A percentile compares a stretch with the other conserved stretches of the same genome.
These are phyloP conservation scores for Kernera saxatilis DNA, from an alignment of 345 rosid species.

Conservation along the genomic window DNA sequence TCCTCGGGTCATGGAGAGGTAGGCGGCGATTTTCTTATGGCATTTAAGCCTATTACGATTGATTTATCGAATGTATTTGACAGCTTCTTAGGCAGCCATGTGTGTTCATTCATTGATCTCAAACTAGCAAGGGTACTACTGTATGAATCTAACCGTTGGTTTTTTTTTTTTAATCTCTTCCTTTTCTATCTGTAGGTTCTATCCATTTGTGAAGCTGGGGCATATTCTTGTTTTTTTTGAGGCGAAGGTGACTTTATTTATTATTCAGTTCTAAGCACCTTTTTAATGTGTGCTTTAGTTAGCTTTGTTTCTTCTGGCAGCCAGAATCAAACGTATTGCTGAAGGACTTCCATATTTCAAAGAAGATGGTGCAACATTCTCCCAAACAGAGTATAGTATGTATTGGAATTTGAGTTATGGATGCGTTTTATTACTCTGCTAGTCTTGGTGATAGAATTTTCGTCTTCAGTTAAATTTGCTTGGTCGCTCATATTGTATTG, in stretches of 20 bases:
- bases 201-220: slow-evolving; percentile 67
- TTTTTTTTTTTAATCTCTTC: background rate
- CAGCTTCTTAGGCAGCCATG: background rate
- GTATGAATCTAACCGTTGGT: background rate
- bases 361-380: slow-evolving; percentile 30
- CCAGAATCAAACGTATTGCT: slow-evolving; percentile 49
- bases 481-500: background rate
- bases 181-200: slow-evolving; percentile 48
- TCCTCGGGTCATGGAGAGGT: slow-evolving; percentile 54
- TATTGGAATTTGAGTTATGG: background rate
- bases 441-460: slow-evolving; percentile 1
- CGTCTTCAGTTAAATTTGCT: background rate
- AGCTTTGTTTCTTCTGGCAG: slow-evolving; percentile 35
- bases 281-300: slow-evolving; percentile 4
- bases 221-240: slow-evolving; percentile 52
- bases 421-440: background rate
- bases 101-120: background rate
- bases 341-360: slow-evolving; percentile 53
- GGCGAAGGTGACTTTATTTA: slow-evolving; percentile 46
- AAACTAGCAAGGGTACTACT: slow-evolving; percentile 4
- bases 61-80: background rate
- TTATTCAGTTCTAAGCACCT: background rate
- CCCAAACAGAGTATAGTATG: slow-evolving; percentile 51
- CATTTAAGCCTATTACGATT: background rate
- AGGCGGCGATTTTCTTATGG: background rate